Conservation (phyloP, 225 moss, liverwort and hornwort species). For the Polytrichum formosum region DNA sequence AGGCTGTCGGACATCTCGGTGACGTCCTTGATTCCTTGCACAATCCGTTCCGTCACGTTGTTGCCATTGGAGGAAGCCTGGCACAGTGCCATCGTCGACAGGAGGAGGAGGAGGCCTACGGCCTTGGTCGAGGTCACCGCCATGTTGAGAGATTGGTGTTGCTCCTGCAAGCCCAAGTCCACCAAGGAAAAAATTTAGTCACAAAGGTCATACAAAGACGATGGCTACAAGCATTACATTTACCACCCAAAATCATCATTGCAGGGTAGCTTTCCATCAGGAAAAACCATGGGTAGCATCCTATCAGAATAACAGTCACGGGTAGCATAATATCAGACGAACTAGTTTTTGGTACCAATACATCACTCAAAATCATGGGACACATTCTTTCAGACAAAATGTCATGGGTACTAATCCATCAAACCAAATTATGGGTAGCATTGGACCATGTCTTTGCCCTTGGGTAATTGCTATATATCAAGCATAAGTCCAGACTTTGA, state of each 20-base stretch:
- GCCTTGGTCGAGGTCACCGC: constrained; percentile 6
- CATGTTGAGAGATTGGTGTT: constrained; percentile 3
- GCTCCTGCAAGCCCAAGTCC: neutral
- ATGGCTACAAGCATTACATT: too few relatives aligned
- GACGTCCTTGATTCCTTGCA: constrained; percentile 9
- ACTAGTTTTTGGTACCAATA: neutral
- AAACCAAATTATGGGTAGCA: neutral
- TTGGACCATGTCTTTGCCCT: neutral
- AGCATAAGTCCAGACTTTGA: neutral
- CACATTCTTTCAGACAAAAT: neutral
- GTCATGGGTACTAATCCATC: neutral
- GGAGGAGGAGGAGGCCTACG: constrained; percentile 1
- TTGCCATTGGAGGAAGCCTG: constrained; percentile 15
- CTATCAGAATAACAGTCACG: too few relatives aligned
- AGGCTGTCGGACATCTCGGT: constrained; percentile 6
- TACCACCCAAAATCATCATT: too few relatives aligned
- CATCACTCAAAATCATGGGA: neutral
- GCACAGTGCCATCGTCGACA: constrained; percentile 3
- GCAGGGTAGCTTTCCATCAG: too few relatives aligned
- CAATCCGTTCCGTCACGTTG: constrained; percentile 3
- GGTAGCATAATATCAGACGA: neutral
- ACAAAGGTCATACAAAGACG: neutral
- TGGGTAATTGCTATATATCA: neutral
- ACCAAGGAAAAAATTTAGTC: neutral
- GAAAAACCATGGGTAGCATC: neutral